Base-by-base conservation (phyloP, 2,329 filamentous ascomycete genomes). In the Penicillium aurantiogriseum region DNA sequence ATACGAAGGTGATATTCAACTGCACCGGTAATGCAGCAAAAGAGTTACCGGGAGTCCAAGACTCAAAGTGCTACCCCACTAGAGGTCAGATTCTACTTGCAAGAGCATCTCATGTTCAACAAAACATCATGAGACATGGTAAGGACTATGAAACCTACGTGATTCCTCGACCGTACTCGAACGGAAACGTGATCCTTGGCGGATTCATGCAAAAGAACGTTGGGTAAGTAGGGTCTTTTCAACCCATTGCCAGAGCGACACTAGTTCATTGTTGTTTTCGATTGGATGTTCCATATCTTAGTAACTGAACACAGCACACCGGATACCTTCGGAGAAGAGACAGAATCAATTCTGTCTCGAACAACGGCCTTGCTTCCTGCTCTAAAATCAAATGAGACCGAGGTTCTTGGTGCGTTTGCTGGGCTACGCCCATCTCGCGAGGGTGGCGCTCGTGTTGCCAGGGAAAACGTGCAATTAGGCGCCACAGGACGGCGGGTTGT, bases 91-190 rank as follows among this genome's bases (percentile, higher is more conserved):
- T 78, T 2, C 63, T 78, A 2, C 64, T 79, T 5, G 68, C 65
- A 0, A 67, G 64, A 23, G 76, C 75, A 0, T 74, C 76, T 0
- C 35, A 62, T 0, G 69, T 77, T 1, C 63, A 57, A 2, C 67
- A 65, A 2, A 78, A 77, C 42, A 62, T 74, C 48, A 78, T 78
- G 76, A 67, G 70, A 13, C 73, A 77, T 48, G 74, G 74, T 0
- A 69, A 67, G 25, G 71, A 74, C 52, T 76, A 76, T 43, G 73
- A 77, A 56, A 78, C 76, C 0, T 78, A 78, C 54, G 66, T 78
- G 5, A 77, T 79, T 45, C 75, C 75, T 0, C 67, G 74, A 1
- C 62, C 62, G 6, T 71, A 63, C 8, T 77, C 76, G 0, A 73
- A 76, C 9, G 75, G 69, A 1, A 71, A 73, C 23, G 72, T 71